phyloP scores from a whole-genome alignment of 139 green algal genomes.

The Bryopsis sp. region DNA sequence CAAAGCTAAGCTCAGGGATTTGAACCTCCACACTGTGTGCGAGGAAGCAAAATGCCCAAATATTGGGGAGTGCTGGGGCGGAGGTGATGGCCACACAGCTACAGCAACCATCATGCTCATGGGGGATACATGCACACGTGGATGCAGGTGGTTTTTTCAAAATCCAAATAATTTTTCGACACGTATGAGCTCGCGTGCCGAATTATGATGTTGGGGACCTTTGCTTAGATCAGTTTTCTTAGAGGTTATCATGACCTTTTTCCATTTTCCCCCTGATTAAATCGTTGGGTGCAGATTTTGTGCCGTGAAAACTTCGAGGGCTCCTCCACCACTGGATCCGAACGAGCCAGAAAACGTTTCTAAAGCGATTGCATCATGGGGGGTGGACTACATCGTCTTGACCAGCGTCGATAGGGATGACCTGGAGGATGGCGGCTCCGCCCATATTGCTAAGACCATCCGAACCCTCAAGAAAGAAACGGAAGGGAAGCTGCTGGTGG shows the following conservation, averaged over 20 bases:
- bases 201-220: too few species aligned
- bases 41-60: slow-evolving; percentile 94
- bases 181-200: too few species aligned
- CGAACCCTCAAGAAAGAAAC: slow-evolving; percentile 64
- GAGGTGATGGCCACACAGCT: slow-evolving; percentile 79
- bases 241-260: too few species aligned
- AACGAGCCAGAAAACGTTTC: slow-evolving; percentile 88
- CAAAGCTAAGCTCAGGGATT: slow-evolving; percentile 84
- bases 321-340: slow-evolving; percentile 82
- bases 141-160: slow-evolving; percentile 40
- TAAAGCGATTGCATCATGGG: slow-evolving; percentile 82
- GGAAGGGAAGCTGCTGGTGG: slow-evolving; percentile 70
- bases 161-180: too few species aligned
- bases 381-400: slow-evolving; percentile 96
- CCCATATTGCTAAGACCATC: slow-evolving; percentile 85
- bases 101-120: slow-evolving; percentile 99
- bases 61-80: slow-evolving; percentile 91
- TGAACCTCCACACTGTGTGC: slow-evolving; percentile 95
- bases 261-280: too few species aligned
- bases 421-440: slow-evolving; percentile 76
- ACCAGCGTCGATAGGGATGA: slow-evolving; percentile 98
- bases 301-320: slow-evolving; percentile 81
- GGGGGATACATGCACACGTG: slow-evolving; percentile 88
- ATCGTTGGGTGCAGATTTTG: slow-evolving; percentile 89
- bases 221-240: too few species aligned